phyloP scores from a whole-genome alignment of 208 protist species.

The Crithidia fasciculata region DNA sequence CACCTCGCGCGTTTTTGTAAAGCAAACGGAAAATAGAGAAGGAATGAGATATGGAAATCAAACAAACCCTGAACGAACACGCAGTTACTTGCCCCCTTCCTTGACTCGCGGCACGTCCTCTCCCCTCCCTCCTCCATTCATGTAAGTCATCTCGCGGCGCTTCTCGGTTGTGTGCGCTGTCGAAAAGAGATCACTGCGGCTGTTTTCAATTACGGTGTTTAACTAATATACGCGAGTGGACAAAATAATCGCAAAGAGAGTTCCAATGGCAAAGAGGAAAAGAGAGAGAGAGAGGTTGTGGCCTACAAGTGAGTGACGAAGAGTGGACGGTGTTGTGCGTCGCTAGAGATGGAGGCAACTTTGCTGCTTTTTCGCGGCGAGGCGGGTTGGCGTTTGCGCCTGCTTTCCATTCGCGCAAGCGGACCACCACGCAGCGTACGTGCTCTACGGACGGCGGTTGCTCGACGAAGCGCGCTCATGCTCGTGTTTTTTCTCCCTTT shows the following conservation, averaged over 20 bases:
- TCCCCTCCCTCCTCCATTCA: neutral
- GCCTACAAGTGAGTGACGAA: no score
- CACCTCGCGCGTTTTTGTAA: neutral
- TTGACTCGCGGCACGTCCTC: conserved; percentile 3
- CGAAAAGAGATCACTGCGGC: conserved; percentile 6
- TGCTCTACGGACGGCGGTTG: no score
- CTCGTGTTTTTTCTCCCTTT: no score
- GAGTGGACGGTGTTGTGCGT: no score
- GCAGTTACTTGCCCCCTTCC: conserved; percentile 1
- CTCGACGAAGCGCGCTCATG: no score
- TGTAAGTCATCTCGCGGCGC: conserved; percentile 7
- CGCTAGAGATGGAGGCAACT: no score
- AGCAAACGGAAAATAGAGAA: conserved; percentile 7
- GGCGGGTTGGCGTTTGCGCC: no score
- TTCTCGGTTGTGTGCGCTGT: neutral
- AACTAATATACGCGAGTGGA: conserved; percentile 12
- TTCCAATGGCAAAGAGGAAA: conserved; percentile 16
- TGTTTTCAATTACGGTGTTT: conserved; percentile 18
- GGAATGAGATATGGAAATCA: neutral
- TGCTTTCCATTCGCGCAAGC: no score
- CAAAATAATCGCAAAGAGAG: conserved; percentile 4
- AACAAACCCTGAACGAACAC: conserved; percentile 14
- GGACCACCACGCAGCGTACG: no score
- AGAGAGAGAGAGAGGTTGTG: neutral
- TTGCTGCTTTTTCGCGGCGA: no score